These are phyloP conservation scores for Bromus sterilis DNA, from an alignment of 176 grass and related monocot genomes.

Conservation along the genomic window DNA sequence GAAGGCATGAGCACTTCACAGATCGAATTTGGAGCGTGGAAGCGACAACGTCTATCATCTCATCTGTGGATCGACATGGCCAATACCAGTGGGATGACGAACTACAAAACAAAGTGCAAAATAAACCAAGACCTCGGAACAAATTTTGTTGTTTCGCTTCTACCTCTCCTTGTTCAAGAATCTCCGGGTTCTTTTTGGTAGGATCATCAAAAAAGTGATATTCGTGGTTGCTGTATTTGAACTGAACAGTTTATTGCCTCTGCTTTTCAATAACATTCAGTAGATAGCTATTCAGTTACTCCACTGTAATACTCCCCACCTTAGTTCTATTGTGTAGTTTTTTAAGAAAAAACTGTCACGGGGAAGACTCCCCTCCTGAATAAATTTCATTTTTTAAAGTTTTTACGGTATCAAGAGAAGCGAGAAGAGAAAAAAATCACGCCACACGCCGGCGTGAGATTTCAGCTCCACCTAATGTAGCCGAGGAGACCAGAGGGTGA, in stretches of 20 bases:
- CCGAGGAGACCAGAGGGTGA: too few species aligned
- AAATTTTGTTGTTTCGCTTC: neutral
- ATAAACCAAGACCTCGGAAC: constrained; percentile 8
- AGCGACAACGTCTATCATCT: neutral
- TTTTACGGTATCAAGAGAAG: too few species aligned
- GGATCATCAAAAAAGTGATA: neutral
- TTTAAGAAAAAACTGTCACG: too few species aligned
- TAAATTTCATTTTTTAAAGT: too few species aligned
- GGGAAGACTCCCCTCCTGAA: too few species aligned
- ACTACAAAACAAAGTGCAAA: neutral
- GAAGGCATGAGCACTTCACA: too few species aligned
- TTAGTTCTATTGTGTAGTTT: neutral
- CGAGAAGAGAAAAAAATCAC: too few species aligned
- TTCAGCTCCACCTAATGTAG: too few species aligned
- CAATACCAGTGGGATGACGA: neutral
- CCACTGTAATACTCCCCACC: neutral
- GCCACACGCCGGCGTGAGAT: too few species aligned
- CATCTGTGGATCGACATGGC: neutral
- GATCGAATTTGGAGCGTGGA: neutral
- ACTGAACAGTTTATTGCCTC: neutral
- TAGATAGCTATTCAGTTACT: neutral
- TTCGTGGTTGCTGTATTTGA: neutral
- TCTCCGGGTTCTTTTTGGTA: neutral
- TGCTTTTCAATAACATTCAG: neutral
- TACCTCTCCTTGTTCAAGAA: neutral